Evolutionary conservation across 2,329 filamentous ascomycete species (phyloP), one percentile per base, ranked within the genome.

Genomic region (Colletotrichum sp.): DNA sequence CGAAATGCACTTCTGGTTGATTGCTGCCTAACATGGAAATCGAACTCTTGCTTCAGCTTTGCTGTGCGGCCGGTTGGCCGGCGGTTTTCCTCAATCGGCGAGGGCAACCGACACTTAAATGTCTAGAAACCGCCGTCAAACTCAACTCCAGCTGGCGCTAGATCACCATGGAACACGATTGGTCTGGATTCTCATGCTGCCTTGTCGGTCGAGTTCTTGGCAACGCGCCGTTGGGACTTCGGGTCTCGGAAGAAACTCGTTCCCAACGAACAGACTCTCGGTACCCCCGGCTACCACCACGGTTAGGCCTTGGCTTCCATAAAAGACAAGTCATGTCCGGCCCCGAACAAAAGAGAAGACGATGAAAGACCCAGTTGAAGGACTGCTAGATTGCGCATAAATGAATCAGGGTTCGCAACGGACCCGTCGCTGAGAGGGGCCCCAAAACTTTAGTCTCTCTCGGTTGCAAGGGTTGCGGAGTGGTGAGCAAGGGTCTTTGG

Each of bases 381-480:
- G 58, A 66, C 22, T 30, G 61, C 27, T 25, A 25, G 61, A 60
- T 61, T 71, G 52, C 52, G 62, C 70, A 67, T 52, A 58, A 71
- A 67, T 67, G 70, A 71, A 67, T 67, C 70, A 66, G 70, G 48
- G 70, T 71, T 71, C 36, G 34, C 16, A 34, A 67, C 62, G 25
- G 70, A 66, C 62, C 70, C 62, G 22, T 71, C 34, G 43, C 25
- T 34, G 34, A 52, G 70, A 65, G 61, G 70, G 62, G 61, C 61
- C 34, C 25, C 32, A 43, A 16, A 48, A 48, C 48, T 32, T 67
- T 67, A 66, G 48, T 34, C 52, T 48, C 32, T 39, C 15, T 66
- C 48, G 62, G 30, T 67, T 71, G 70, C 70, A 71, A 60, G 70
- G 61, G 34, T 67, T 67, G 70, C 52, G 15, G 34, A 67, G 52